Evolutionary conservation across 139 green algal species (phyloP).

Genomic region (Penium margaritaceum): DNA sequence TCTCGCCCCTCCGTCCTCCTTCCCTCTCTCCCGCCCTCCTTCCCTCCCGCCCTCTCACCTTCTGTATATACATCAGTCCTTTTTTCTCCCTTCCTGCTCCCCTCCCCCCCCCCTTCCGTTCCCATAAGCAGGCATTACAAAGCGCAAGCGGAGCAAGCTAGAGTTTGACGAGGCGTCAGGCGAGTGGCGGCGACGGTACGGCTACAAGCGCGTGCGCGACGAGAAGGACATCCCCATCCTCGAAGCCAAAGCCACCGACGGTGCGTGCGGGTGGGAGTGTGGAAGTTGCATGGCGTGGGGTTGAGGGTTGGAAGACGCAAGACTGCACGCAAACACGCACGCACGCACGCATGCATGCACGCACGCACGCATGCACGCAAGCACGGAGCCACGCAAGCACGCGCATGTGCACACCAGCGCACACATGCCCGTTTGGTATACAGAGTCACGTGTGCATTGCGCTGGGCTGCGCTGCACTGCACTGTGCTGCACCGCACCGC

Average conservation of each 20-base stretch:
- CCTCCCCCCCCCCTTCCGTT: neutral
- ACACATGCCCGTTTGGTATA: neutral
- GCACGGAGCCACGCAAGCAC: neutral
- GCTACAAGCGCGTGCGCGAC: constrained; percentile 81
- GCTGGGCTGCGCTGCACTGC: too few relatives aligned
- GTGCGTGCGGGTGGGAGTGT: too few relatives aligned
- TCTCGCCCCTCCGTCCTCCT: too few relatives aligned
- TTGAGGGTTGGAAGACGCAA: too few relatives aligned
- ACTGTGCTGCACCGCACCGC: too few relatives aligned
- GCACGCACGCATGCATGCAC: neutral
- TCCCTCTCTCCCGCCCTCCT: too few relatives aligned
- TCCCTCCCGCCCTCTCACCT: too few relatives aligned
- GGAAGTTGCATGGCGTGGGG: too few relatives aligned
- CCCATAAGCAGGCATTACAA: constrained; percentile 70
- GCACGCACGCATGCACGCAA: neutral
- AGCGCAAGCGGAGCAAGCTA: constrained; percentile 77
- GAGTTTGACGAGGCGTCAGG: constrained; percentile 72
- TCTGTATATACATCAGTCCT: too few relatives aligned
- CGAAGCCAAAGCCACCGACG: constrained; percentile 67
- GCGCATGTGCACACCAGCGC: neutral
- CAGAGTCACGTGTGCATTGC: neutral
- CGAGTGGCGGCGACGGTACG: constrained; percentile 73
- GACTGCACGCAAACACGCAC: too few relatives aligned
- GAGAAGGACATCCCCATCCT: constrained; percentile 75
- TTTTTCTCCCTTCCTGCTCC: neutral